These are phyloP conservation scores for Trichoderma sp. DNA, from an alignment of 2,329 filamentous ascomycete species.

Conservation along the genomic window DNA sequence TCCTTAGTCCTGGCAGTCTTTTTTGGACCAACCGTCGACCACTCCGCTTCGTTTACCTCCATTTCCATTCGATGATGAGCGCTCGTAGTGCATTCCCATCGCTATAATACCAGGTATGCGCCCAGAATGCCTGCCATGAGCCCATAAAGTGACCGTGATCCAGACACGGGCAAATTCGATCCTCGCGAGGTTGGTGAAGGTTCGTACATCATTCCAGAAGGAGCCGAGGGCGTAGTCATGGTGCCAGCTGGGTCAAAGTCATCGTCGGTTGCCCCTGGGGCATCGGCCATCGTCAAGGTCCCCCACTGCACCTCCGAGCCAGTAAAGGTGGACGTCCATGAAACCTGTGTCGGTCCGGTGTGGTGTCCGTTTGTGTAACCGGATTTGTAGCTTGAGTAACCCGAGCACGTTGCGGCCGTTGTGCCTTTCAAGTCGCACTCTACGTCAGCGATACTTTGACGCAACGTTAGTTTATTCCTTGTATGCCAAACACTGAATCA, in stretches of 20 bases:
- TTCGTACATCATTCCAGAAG: constrained; percentile 19
- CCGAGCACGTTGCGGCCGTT: constrained; percentile 46
- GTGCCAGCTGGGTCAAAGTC: constrained; percentile 27
- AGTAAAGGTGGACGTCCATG: constrained; percentile 45
- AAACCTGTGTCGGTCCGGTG: constrained; percentile 43
- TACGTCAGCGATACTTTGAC: constrained; percentile 42
- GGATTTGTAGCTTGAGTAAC: constrained; percentile 44
- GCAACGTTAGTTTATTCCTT: constrained; percentile 10
- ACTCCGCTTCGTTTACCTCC: not conserved
- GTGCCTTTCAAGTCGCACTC: constrained; percentile 42
- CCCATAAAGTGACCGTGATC: not conserved
- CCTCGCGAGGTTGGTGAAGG: constrained; percentile 12
- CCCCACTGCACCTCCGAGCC: constrained; percentile 44
- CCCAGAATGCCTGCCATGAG: not conserved
- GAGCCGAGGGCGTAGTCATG: constrained; percentile 16
- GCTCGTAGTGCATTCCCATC: not conserved
- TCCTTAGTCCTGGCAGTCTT: not conserved
- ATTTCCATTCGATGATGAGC: not conserved
- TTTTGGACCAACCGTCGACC: not conserved
- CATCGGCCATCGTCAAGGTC: constrained; percentile 41
- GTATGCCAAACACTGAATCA: not conserved
- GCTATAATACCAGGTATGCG: not conserved
- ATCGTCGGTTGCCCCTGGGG: constrained; percentile 34
- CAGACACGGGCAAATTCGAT: not conserved
- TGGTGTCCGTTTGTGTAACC: constrained; percentile 38